phyloP scores from a whole-genome alignment of 2,329 filamentous ascomycete species.

The Lachnellula subtilissima region DNA sequence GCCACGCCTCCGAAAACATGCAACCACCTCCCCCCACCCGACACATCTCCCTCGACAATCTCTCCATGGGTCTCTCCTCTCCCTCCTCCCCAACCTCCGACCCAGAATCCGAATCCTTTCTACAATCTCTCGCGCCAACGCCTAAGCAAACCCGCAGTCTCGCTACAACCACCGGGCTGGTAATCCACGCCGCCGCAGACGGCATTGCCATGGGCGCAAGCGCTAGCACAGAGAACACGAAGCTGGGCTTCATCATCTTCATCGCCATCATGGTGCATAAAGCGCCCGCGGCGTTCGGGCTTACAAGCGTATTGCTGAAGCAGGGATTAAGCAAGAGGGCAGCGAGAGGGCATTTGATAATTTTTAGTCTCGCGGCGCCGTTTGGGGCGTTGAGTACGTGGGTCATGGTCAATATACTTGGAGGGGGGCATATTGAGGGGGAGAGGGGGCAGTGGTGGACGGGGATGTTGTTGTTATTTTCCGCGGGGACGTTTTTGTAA shows the following conservation, averaged over 20 bases:
- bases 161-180: slow-evolving; percentile 87
- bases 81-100: slow-evolving; percentile 41
- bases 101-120: slow-evolving; percentile 53
- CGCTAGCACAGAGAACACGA: slow-evolving; percentile 65
- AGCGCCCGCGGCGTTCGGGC: slow-evolving; percentile 88
- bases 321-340: slow-evolving; percentile 85
- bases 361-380: slow-evolving; percentile 90
- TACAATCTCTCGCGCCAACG: slow-evolving; percentile 53
- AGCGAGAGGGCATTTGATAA: slow-evolving; percentile 75
- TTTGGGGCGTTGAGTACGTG: slow-evolving; percentile 81
- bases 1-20: slow-evolving; percentile 62
- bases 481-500: slow-evolving; percentile 90
- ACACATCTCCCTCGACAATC: slow-evolving; percentile 83
- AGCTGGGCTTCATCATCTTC: slow-evolving; percentile 87
- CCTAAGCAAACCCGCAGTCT: slow-evolving; percentile 58
- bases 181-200: slow-evolving; percentile 92
- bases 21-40: slow-evolving; percentile 64
- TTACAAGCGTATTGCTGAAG: slow-evolving; percentile 85
- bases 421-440: slow-evolving; percentile 50
- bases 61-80: slow-evolving; percentile 49
- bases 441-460: slow-evolving; percentile 74
- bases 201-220: slow-evolving; percentile 95
- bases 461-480: slow-evolving; percentile 90
- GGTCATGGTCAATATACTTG: slow-evolving; percentile 69
- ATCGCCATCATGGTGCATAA: slow-evolving; percentile 97